phyloP scores from a whole-genome alignment of 306 rosid genomes.

The Neltuma alba region DNA sequence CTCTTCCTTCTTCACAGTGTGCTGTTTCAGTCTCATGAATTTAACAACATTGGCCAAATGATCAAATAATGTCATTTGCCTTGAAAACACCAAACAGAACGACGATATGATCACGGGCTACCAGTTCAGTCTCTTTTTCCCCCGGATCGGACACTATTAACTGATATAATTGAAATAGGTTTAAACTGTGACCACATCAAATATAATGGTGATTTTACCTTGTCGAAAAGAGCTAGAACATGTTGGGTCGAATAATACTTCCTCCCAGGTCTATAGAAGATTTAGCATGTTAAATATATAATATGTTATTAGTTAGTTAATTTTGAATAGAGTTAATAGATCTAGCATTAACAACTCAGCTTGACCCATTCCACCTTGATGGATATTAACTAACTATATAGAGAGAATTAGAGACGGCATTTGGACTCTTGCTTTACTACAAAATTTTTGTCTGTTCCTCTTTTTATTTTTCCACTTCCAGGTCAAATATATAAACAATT shows the following conservation, averaged over 20 bases:
- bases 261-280: background rate
- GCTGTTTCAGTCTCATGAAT: background rate
- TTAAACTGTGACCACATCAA: too few species aligned
- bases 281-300: background rate
- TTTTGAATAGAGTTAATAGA: background rate
- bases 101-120: too few species aligned
- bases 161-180: too few species aligned
- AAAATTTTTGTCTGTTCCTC: background rate
- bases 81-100: background rate
- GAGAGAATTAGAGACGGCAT: constrained; percentile 27
- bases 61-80: background rate
- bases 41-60: background rate
- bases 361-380: background rate
- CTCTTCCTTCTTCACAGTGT: too few species aligned
- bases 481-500: background rate
- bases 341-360: background rate
- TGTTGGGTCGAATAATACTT: background rate
- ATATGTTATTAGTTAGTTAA: too few species aligned
- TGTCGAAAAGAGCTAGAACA: background rate
- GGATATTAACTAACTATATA: background rate
- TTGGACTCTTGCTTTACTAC: background rate
- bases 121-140: too few species aligned
- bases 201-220: background rate
- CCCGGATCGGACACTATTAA: too few species aligned
- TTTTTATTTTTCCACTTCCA: background rate